Percentiles rank a stretch among this genome's conserved stretches.
These are phyloP conservation scores for Boletus reticulatus DNA, from an alignment of 768 basidiomycete species.

Conservation along the genomic window DNA sequence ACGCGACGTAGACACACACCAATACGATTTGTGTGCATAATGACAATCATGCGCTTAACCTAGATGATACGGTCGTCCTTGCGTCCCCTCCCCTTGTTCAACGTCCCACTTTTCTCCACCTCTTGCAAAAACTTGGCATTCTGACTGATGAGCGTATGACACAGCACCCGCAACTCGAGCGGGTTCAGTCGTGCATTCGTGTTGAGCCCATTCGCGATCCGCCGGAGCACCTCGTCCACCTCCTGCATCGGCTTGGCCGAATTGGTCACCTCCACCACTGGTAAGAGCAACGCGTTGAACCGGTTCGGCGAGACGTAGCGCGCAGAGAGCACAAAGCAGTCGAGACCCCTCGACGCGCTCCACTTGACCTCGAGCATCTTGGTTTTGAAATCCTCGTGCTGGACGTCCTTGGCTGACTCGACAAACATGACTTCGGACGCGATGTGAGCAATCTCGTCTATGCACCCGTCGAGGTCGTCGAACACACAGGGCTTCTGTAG, in stretches of 20 bases:
- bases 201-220: slow-evolving; percentile 82
- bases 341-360: slow-evolving; percentile 79
- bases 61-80: slow-evolving; percentile 72
- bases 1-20: slow-evolving; percentile 43
- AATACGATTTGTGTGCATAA: slow-evolving; percentile 84
- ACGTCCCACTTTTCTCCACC: slow-evolving; percentile 37
- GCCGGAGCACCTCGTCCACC: slow-evolving; percentile 85
- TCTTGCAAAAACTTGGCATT: slow-evolving; percentile 85
- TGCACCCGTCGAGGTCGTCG: slow-evolving; percentile 66
- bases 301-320: slow-evolving; percentile 73
- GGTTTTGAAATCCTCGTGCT: slow-evolving; percentile 88
- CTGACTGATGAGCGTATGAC: slow-evolving; percentile 87
- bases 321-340: slow-evolving; percentile 81
- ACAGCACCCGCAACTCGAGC: slow-evolving; percentile 72
- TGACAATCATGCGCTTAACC: slow-evolving; percentile 64
- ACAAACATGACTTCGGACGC: slow-evolving; percentile 92
- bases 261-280: slow-evolving; percentile 86
- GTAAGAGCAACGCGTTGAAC: slow-evolving; percentile 73
- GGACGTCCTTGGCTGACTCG: slow-evolving; percentile 86
- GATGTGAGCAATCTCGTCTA: slow-evolving; percentile 76
- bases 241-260: slow-evolving; percentile 75
- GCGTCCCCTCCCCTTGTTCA: slow-evolving; percentile 23
- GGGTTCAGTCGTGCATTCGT: too few relatives aligned
- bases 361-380: slow-evolving; percentile 90
- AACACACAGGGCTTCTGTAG: too few relatives aligned